Conservation (phyloP, 169 alveolate species). For the Eimeria praecox region DNA sequence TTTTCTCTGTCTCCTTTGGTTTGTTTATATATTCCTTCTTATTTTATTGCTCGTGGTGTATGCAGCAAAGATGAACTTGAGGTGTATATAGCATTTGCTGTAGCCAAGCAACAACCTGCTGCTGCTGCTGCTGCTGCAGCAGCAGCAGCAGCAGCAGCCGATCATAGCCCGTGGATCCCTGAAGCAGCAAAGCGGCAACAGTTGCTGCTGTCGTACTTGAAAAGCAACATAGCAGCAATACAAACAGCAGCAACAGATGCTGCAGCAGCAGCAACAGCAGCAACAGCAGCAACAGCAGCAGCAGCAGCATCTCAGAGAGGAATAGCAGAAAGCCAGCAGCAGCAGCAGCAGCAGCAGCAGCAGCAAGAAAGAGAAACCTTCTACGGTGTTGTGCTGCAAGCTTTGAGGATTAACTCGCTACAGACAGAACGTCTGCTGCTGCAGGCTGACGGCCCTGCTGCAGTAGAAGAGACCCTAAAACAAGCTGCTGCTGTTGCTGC, state of each 20-base stretch:
- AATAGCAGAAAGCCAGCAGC: neutral
- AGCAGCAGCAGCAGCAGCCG: neutral
- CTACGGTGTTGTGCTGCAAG: neutral
- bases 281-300: neutral
- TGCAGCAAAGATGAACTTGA: neutral
- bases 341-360: neutral
- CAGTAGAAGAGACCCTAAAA: neutral
- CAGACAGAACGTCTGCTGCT: neutral
- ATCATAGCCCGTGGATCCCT: neutral
- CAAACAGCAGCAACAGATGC: neutral
- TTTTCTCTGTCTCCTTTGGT: neutral
- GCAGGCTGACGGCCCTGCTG: neutral
- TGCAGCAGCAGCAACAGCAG: neutral
- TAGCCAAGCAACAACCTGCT: neutral
- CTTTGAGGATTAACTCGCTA: neutral
- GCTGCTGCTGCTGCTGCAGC: neutral
- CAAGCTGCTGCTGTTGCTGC: slow-evolving; percentile 13
- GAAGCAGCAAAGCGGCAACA: neutral
- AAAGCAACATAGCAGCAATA: neutral
- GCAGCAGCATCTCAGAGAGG: neutral
- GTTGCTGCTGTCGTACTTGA: neutral
- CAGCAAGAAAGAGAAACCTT: neutral
- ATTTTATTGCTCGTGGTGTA: neutral
- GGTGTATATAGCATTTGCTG: neutral
- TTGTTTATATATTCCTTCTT: neutral